Evolutionary conservation across 169 alveolate species (phyloP), one percentile per base, ranked within the genome.

Genomic region (Plasmodium gonderi): DNA sequence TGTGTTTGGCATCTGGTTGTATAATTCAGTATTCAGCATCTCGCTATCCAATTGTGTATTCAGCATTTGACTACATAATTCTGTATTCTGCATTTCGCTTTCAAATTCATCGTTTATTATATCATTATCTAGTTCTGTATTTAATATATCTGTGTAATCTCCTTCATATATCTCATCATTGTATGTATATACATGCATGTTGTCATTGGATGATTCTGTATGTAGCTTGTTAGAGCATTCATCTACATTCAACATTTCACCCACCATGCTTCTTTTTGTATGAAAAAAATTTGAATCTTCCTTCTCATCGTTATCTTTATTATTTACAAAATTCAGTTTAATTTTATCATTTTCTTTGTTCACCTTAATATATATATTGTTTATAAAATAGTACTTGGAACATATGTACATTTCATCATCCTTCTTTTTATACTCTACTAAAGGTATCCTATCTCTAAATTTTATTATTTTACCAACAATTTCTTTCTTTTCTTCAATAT

Each of bases 311-410:
- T 7, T 42, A 36, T 9, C 12, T 12, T 87, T 38, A 31, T 67
- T 23, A 29, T 78, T 45, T 40, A 87, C 79, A 87, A 87, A 87
- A 2, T 31, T 26, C 47, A 87, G 17, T 7, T 78, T 76, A 75
- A 87, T 44, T 44, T 87, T 87, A 45, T 87, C 79, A 17, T 54
- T 40, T 36, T 49, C 42, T 23, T 54, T 42, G 31, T 23, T 87
- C 38, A 87, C 93, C 20, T 87, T 75, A 75, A 87, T 87, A 65
- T 45, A 87, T 51, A 87, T 87, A 38, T 87, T 67, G 20, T 78
- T 14, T 87, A 87, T 87, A 87, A 87, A 87, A 51, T 51, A 40
- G 51, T 87, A 87, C 72, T 33, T 42, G 1, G 87, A 87, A 44
- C 79, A 87, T 36, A 87, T 87, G 51, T 51, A 11, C 87, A 87